Percentiles rank a stretch among this genome's conserved stretches.
These are phyloP conservation scores for Symmetrospora coprosmae DNA, from an alignment of 768 basidiomycete genomes.

Conservation along the genomic window DNA sequence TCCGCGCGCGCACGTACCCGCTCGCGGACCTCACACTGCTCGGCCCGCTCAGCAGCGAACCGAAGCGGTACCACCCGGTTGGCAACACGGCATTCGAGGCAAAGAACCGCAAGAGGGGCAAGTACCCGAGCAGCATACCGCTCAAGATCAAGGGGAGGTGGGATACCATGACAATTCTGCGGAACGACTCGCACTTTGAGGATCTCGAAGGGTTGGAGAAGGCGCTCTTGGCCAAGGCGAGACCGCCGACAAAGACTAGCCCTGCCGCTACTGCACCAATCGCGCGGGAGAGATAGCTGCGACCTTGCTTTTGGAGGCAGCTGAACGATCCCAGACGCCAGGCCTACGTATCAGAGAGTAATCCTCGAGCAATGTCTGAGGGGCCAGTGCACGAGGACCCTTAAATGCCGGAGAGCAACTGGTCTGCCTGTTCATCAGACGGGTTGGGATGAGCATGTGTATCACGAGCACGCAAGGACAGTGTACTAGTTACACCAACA, in stretches of 20 bases:
- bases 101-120: not conserved
- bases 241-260: not conserved
- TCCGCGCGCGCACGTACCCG: not conserved
- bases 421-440: too few relatives aligned
- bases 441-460: too few relatives aligned
- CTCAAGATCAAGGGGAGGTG: not conserved
- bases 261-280: too few relatives aligned
- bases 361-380: too few relatives aligned
- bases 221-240: not conserved
- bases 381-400: too few relatives aligned
- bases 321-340: too few relatives aligned
- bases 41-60: not conserved
- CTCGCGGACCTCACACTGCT: not conserved
- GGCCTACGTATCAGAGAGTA: too few relatives aligned
- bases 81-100: not conserved
- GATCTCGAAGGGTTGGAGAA: slow-evolving; percentile 19
- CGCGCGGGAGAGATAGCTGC: too few relatives aligned
- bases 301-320: too few relatives aligned
- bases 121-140: not conserved
- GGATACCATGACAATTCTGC: not conserved
- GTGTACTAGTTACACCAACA: too few relatives aligned
- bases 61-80: slow-evolving; percentile 12
- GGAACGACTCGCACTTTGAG: not conserved
- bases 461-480: too few relatives aligned
- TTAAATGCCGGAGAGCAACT: too few relatives aligned